phyloP scores from a whole-genome alignment of 1,284 basidiomycete species.

The Puccinia novopanici region DNA sequence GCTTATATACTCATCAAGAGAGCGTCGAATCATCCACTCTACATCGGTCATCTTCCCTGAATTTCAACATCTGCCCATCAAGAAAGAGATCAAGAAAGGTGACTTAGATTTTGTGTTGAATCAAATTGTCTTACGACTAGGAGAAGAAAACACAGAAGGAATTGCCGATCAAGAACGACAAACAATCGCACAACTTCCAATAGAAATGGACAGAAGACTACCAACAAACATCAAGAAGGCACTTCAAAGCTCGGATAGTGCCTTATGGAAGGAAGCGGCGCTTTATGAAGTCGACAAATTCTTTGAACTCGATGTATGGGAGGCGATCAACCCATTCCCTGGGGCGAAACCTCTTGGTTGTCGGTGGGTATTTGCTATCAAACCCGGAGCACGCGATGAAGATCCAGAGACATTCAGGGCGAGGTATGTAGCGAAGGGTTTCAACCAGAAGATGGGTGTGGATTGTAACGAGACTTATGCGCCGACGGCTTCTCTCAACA shows the following conservation, averaged over 20 bases:
- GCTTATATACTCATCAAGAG: background rate
- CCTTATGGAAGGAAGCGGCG: background rate
- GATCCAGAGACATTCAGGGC: slow-evolving; percentile 5
- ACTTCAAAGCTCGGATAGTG: background rate
- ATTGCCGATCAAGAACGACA: background rate
- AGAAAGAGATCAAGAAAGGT: background rate
- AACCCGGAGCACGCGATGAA: background rate
- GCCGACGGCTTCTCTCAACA: slow-evolving; percentile 12
- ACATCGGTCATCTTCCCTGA: background rate
- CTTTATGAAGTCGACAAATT: background rate
- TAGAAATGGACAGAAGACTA: background rate
- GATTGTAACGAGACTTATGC: slow-evolving; percentile 27
- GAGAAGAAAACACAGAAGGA: background rate
- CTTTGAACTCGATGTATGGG: background rate
- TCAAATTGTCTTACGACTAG: background rate
- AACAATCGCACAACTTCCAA: background rate
- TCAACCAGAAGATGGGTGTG: background rate
- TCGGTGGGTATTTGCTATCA: too few species aligned
- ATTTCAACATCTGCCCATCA: too few species aligned
- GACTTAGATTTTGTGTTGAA: background rate
- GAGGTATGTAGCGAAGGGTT: background rate
- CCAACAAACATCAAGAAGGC: background rate
- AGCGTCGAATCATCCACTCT: background rate
- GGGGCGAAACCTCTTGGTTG: background rate
- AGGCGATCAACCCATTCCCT: too few species aligned